Evolutionary conservation across 2,329 filamentous ascomycete species (phyloP).

Genomic region (Capronia americana): DNA sequence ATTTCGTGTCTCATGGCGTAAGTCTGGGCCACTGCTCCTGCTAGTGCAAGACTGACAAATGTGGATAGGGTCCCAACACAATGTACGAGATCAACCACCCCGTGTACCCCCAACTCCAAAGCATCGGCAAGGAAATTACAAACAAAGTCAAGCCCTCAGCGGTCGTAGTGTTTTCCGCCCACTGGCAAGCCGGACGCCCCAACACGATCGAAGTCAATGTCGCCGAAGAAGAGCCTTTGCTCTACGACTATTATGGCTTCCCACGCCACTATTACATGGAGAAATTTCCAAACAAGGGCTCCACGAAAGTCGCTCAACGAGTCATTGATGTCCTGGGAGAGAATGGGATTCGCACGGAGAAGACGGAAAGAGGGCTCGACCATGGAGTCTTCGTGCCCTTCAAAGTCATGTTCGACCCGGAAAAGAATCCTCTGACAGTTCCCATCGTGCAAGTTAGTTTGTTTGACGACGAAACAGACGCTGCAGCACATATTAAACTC

Average conservation of each 20-base stretch:
- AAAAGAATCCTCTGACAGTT: slow-evolving; percentile 66
- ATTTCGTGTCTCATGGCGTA: slow-evolving; percentile 59
- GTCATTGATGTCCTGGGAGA: slow-evolving; percentile 62
- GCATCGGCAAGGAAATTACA: slow-evolving; percentile 73
- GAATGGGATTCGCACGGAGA: slow-evolving; percentile 65
- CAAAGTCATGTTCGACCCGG: slow-evolving; percentile 63
- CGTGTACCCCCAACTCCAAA: slow-evolving; percentile 68
- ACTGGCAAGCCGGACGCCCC: slow-evolving; percentile 68
- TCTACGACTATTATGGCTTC: slow-evolving; percentile 79
- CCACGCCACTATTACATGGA: slow-evolving; percentile 72
- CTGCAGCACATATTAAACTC: slow-evolving; percentile 69
- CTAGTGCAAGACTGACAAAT: background rate
- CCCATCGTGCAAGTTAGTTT: slow-evolving; percentile 77
- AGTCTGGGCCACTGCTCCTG: background rate
- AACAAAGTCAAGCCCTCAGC: slow-evolving; percentile 72
- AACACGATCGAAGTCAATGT: slow-evolving; percentile 69
- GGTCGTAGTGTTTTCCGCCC: slow-evolving; percentile 76
- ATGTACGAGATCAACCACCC: slow-evolving; percentile 74
- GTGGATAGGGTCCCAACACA: slow-evolving; percentile 59
- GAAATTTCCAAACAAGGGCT: slow-evolving; percentile 69
- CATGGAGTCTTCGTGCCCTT: slow-evolving; percentile 79
- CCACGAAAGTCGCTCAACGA: slow-evolving; percentile 63
- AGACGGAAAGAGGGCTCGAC: slow-evolving; percentile 70
- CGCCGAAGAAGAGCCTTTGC: slow-evolving; percentile 67
- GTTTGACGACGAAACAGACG: slow-evolving; percentile 66